Percentiles rank a stretch among this genome's conserved stretches.
phyloP scores from a whole-genome alignment of 106 monocot genomes.

The Acanthochlamys bracteata region DNA sequence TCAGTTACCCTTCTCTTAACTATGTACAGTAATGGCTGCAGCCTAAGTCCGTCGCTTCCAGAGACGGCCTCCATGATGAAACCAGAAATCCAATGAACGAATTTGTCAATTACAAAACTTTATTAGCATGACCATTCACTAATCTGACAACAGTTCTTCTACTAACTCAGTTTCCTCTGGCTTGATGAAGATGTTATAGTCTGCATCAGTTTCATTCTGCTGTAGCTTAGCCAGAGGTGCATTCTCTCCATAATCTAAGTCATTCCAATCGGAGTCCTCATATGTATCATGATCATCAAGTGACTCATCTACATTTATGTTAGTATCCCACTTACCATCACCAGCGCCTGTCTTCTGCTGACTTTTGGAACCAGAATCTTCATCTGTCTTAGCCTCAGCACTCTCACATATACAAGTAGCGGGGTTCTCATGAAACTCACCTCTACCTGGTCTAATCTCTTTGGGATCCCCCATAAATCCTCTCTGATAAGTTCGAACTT shows the following conservation, averaged over 20 bases:
- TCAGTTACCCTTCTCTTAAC: no score
- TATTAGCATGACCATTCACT: not conserved
- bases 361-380: not conserved
- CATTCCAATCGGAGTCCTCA: constrained; percentile 33
- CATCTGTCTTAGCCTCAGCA: not conserved
- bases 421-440: constrained; percentile 92
- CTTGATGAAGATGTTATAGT: constrained; percentile 21
- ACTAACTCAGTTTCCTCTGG: constrained; percentile 37
- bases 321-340: constrained; percentile 1
- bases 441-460: constrained; percentile 83
- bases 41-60: no score
- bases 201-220: constrained; percentile 14
- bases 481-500: constrained; percentile 52
- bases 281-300: constrained; percentile 10
- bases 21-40: no score
- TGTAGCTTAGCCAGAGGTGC: constrained; percentile 12
- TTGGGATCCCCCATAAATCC: constrained; percentile 96
- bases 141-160: constrained; percentile 75
- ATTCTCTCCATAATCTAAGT: constrained; percentile 43
- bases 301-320: not conserved
- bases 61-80: no score
- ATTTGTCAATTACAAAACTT: not conserved
- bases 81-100: constrained; percentile 7
- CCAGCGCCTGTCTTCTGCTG: constrained; percentile 3
- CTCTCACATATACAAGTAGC: constrained; percentile 57